These are phyloP conservation scores for Conticribra guillardii DNA, from an alignment of 108 stramenopile genomes.

Conservation along the genomic window DNA sequence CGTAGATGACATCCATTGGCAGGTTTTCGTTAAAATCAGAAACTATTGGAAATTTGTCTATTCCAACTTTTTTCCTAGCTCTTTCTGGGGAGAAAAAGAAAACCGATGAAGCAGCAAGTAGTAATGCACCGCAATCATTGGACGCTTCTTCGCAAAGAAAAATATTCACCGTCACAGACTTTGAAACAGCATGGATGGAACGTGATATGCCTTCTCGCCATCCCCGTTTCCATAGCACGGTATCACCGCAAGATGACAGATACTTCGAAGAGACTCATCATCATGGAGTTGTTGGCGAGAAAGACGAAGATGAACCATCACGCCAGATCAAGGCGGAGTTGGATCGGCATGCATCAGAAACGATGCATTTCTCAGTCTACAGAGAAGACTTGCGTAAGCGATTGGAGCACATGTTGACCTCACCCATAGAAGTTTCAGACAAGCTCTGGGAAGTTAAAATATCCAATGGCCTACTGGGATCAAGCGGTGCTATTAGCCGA, in stretches of 20 bases:
- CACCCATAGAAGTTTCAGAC: constrained; percentile 63
- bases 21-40: constrained; percentile 76
- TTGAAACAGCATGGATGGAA: constrained; percentile 56
- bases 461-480: constrained; percentile 58
- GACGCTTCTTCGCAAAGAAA: not conserved
- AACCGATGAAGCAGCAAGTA: not conserved
- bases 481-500: constrained; percentile 58
- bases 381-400: constrained; percentile 67
- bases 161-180: constrained; percentile 60
- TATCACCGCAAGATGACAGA: constrained; percentile 36
- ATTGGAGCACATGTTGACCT: constrained; percentile 59
- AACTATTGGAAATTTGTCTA: constrained; percentile 67
- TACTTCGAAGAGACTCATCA: constrained; percentile 56
- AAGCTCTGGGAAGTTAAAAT: constrained; percentile 61
- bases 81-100: constrained; percentile 53
- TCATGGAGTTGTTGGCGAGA: constrained; percentile 9
- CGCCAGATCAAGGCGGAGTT: constrained; percentile 45
- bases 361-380: constrained; percentile 58
- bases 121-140: constrained; percentile 1
- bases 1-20: constrained; percentile 85
- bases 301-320: constrained; percentile 13
- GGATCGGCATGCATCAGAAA: constrained; percentile 58
- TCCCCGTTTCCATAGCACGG: constrained; percentile 62
- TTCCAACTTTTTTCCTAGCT: constrained; percentile 75
- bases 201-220: constrained; percentile 60